Percentiles rank a stretch among this genome's conserved stretches.
These are phyloP conservation scores for Astragalus membranaceus DNA, from an alignment of 306 rosid genomes.

Conservation along the genomic window DNA sequence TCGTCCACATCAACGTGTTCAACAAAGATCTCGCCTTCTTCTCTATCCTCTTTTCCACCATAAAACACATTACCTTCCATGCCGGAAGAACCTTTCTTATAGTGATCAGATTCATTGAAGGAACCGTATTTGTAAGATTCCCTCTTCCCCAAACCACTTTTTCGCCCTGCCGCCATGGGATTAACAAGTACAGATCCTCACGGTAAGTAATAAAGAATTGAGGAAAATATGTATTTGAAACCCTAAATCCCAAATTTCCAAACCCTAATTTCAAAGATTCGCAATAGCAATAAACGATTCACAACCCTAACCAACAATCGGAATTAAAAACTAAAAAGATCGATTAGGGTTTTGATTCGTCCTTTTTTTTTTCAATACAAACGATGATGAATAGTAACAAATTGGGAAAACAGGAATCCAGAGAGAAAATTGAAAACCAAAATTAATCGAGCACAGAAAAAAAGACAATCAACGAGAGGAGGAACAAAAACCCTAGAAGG, in stretches of 20 bases:
- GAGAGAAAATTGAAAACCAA: background rate
- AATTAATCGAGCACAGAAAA: slow-evolving; percentile 1
- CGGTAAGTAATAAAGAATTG: slow-evolving; percentile 37
- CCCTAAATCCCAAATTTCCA: slow-evolving; percentile 16
- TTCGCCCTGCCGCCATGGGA: slow-evolving; percentile 76
- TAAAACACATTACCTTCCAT: slow-evolving; percentile 10
- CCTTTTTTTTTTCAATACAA: slow-evolving; percentile 5
- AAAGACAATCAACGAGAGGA: background rate
- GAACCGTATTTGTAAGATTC: slow-evolving; percentile 30
- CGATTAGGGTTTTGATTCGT: background rate
- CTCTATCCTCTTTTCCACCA: slow-evolving; percentile 26
- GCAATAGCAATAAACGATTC: slow-evolving; percentile 15
- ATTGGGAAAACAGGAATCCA: background rate
- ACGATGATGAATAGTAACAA: background rate
- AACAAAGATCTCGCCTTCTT: slow-evolving; percentile 19
- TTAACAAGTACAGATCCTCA: slow-evolving; percentile 53
- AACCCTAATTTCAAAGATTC: slow-evolving; percentile 25
- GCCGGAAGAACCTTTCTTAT: slow-evolving; percentile 15
- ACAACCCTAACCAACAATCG: slow-evolving; percentile 16
- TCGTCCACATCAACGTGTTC: slow-evolving; percentile 3
- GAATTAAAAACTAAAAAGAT: background rate
- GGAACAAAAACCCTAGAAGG: slow-evolving; percentile 43
- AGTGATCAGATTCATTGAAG: slow-evolving; percentile 25
- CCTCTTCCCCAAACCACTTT: slow-evolving; percentile 44
- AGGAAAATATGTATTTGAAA: slow-evolving; percentile 13